These are phyloP conservation scores for Jamesozyma lodderae DNA, from an alignment of 805 yeast species.

Conservation along the genomic window DNA sequence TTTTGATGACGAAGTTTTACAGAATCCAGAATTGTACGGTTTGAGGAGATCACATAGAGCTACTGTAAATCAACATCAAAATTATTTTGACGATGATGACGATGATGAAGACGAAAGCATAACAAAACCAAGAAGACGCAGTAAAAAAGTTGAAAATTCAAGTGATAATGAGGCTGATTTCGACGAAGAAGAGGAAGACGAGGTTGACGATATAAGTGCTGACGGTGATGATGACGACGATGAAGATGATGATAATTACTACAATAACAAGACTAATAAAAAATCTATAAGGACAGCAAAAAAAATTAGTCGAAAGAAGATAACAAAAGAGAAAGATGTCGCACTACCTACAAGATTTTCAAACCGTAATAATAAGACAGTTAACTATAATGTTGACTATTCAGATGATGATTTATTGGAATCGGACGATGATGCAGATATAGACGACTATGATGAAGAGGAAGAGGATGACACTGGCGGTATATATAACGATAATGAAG, in stretches of 20 bases:
- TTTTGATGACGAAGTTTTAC: conserved; percentile 46
- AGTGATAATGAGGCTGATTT: conserved; percentile 20
- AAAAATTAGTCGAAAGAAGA: conserved; percentile 16
- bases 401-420: conserved; percentile 40
- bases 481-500: conserved; percentile 6
- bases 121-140: conserved; percentile 2
- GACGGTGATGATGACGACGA: conserved; percentile 13
- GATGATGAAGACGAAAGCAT: conserved; percentile 25
- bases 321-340: conserved; percentile 10
- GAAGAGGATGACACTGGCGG: conserved; percentile 15
- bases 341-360: conserved; percentile 63
- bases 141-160: conserved; percentile 14
- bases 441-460: conserved; percentile 19
- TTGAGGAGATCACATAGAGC: conserved; percentile 68
- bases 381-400: conserved; percentile 69
- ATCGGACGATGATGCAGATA: conserved; percentile 19
- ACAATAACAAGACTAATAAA: conserved; percentile 6
- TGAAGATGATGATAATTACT: conserved; percentile 17
- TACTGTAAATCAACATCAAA: conserved; percentile 30
- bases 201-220: conserved; percentile 26
- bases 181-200: conserved; percentile 22
- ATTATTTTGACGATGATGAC: conserved; percentile 21
- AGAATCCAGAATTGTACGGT: conserved; percentile 77
- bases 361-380: conserved; percentile 49
- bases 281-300: conserved; percentile 12